Percentiles rank a stretch among this genome's conserved stretches.
Evolutionary conservation across 495 filamentous ascomycete genomes (phyloP).

Genomic region (Platismatia glauca): DNA sequence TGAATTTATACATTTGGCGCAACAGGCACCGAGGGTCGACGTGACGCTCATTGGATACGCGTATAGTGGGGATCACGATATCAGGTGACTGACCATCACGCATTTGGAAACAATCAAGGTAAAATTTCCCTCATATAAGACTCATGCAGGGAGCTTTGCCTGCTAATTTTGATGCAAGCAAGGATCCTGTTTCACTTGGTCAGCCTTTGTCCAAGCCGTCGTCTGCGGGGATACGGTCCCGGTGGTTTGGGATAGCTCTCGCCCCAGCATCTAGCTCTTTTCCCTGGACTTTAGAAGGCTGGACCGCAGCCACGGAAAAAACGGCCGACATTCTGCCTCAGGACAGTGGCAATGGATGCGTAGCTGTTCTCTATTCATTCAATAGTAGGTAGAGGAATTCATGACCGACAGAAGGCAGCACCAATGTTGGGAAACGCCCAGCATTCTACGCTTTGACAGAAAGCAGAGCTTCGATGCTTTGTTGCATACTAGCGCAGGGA

Average conservation of each 20-base stretch:
- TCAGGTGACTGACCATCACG: conserved; percentile 17
- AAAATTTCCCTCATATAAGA: background rate
- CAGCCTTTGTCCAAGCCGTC: conserved; percentile 2
- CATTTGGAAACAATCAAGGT: background rate
- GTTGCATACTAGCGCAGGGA: background rate
- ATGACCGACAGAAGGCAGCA: background rate
- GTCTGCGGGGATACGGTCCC: conserved; percentile 21
- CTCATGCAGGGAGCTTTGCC: conserved; percentile 2
- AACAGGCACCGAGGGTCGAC: conserved; percentile 9
- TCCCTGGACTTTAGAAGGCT: background rate
- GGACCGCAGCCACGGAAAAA: conserved; percentile 13
- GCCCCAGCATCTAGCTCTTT: background rate
- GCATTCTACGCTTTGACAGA: background rate
- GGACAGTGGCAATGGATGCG: background rate
- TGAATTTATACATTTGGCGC: conserved; percentile 18
- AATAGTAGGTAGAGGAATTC: background rate
- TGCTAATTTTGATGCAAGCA: conserved; percentile 5
- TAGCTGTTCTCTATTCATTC: background rate
- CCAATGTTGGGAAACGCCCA: background rate
- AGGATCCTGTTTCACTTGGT: conserved; percentile 17
- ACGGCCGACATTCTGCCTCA: conserved; percentile 4
- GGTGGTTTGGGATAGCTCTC: conserved; percentile 18
- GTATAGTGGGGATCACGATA: conserved; percentile 13
- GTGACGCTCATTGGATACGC: conserved; percentile 11
- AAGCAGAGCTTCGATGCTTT: background rate